Evolutionary conservation across 495 filamentous ascomycete species (phyloP).

Genomic region (Xylaria curta): DNA sequence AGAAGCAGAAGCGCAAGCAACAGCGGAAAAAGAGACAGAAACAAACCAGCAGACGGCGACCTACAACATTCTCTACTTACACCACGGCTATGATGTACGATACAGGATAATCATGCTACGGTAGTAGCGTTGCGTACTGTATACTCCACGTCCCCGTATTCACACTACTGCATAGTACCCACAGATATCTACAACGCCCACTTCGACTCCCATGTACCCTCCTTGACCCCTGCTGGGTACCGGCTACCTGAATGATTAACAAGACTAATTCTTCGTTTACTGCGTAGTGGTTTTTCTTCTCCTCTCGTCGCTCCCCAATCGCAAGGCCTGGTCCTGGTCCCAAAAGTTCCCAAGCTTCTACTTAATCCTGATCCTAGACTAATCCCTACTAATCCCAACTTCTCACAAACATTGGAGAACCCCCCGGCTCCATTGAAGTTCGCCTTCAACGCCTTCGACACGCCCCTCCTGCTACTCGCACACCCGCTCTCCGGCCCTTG

Average conservation of each 20-base stretch:
- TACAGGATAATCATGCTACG: background rate
- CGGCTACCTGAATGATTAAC: background rate
- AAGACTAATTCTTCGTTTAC: background rate
- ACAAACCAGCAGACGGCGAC: background rate
- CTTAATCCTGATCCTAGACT: background rate
- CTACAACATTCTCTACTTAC: background rate
- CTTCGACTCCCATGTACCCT: background rate
- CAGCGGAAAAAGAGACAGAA: background rate
- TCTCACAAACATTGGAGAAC: too few species aligned
- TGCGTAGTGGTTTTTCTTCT: background rate
- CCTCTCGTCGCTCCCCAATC: background rate
- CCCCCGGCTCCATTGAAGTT: background rate
- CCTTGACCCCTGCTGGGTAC: background rate
- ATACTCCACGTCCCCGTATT: constrained; percentile 2
- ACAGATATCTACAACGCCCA: constrained; percentile 1
- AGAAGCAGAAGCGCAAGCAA: background rate
- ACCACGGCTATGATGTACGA: background rate
- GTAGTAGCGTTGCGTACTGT: background rate
- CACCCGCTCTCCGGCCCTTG: background rate
- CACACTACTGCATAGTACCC: background rate
- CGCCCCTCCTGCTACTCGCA: background rate
- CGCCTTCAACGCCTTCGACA: background rate
- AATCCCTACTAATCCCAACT: too few species aligned
- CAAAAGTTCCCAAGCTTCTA: background rate
- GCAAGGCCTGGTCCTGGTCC: background rate